Percentiles rank a stretch among this genome's conserved stretches.
Evolutionary conservation across 345 rosid genomes (phyloP).

Genomic region (Brassica cretica): DNA sequence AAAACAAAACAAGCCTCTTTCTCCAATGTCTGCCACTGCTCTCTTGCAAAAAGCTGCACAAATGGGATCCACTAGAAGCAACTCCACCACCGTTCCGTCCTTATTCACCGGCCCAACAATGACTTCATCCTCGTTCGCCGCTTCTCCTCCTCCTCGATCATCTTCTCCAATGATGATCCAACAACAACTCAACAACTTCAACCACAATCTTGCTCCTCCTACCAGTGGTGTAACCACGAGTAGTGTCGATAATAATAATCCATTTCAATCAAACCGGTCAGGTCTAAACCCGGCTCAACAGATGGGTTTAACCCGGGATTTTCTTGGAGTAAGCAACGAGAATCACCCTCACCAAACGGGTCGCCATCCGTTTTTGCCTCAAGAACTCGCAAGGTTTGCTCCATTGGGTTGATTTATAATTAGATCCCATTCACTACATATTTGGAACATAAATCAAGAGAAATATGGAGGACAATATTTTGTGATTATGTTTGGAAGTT

Average conservation of each 20-base stretch:
- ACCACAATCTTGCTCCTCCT: constrained; percentile 36
- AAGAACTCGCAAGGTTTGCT: constrained; percentile 75
- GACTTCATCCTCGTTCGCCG: constrained; percentile 50
- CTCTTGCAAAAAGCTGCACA: constrained; percentile 95
- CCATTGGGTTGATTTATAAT: constrained; percentile 48
- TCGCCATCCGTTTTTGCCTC: constrained; percentile 54
- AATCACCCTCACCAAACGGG: constrained; percentile 40
- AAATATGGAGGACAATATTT: constrained; percentile 11
- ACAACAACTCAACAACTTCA: constrained; percentile 37
- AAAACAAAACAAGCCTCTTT: constrained; percentile 44
- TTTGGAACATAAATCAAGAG: not conserved
- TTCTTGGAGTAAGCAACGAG: constrained; percentile 70
- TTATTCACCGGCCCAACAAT: constrained; percentile 44
- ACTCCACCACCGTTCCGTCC: constrained; percentile 44
- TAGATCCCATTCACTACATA: not conserved
- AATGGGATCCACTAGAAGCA: constrained; percentile 89
- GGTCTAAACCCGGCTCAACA: constrained; percentile 48
- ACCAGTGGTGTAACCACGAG: constrained; percentile 24
- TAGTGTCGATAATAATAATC: constrained; percentile 27
- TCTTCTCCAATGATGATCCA: constrained; percentile 39
- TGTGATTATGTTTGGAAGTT: constrained; percentile 43
- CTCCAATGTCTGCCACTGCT: constrained; percentile 89
- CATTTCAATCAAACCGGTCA: constrained; percentile 26
- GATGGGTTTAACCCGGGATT: constrained; percentile 65
- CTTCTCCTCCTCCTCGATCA: constrained; percentile 42